Conservation (phyloP, 1,284 basidiomycete genomes). For the Ceratobasidium sp. region DNA sequence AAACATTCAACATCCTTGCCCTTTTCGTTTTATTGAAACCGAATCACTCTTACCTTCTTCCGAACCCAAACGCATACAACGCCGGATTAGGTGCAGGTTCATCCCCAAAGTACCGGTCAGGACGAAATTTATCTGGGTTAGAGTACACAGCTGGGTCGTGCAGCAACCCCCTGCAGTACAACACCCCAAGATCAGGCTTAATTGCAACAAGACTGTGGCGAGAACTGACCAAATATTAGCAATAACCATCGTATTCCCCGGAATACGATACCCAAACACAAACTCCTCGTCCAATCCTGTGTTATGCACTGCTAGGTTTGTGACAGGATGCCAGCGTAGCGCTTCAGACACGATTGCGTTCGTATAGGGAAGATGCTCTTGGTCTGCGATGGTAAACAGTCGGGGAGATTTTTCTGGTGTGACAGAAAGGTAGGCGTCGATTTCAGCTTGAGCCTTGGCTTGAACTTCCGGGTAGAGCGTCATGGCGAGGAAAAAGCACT, state of each 20-base stretch:
- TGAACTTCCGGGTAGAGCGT: constrained; percentile 52
- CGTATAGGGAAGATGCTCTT: constrained; percentile 45
- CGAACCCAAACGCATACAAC: constrained; percentile 20
- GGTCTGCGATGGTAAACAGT: constrained; percentile 47
- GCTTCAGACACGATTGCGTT: constrained; percentile 46
- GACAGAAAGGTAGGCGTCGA: constrained; percentile 48
- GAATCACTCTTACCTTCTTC: constrained; percentile 9
- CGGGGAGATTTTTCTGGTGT: constrained; percentile 5
- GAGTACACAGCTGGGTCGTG: constrained; percentile 6
- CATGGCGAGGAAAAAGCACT: constrained; percentile 50
- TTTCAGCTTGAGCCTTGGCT: constrained; percentile 52
- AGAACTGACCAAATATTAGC: neutral
- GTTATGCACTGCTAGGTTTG: constrained; percentile 9
- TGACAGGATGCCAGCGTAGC: constrained; percentile 48
- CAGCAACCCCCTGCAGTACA: neutral
- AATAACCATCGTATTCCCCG: constrained; percentile 15
- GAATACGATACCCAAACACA: constrained; percentile 5
- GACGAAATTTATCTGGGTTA: neutral
- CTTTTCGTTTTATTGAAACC: neutral
- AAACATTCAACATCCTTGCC: too few relatives aligned
- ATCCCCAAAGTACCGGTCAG: constrained; percentile 13
- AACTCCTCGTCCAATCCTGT: constrained; percentile 8
- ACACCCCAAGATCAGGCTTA: too few relatives aligned
- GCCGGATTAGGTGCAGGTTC: constrained; percentile 6
- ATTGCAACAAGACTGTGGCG: too few relatives aligned